Base-by-base conservation (phyloP, 768 basidiomycete species). In the Mycena sanguinolenta region DNA sequence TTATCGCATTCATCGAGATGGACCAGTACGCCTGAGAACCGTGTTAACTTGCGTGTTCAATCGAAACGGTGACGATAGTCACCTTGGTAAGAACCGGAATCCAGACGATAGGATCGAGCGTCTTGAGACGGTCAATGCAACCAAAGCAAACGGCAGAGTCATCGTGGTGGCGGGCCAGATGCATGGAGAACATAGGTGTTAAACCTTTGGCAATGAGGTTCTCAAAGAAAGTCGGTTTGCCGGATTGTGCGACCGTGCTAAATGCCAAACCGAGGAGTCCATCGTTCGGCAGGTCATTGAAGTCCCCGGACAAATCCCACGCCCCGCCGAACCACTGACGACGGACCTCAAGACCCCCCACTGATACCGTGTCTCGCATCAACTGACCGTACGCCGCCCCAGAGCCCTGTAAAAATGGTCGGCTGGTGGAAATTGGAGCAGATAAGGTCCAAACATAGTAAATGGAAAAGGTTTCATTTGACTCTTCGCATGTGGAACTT, bases 181-280 rank as follows among this genome's bases (percentile, higher is more conserved):
- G 85, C n/a, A 92, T 84, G 17, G 87, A 86, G 76, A 93, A 93
- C 5, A 89, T 73, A 16, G 88, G 85, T 0, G 82, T 78, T 5
- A 78, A 79, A 54, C 79, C 78, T 71, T 78, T 71, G 17, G 75
- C 71, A 21, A 92, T 84, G 44, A 92, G 76, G 71, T 88, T 91
- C 77, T 93, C 92, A 70, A 92, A 90, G 73, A 91, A 87, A 0
- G 91, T 92, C 10, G 85, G 83, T 60, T 83, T 70, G 16, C 74
- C 75, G 0, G 82, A 84, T 54, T 74, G 78, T 14, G 90, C 78
- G 63, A 92, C 90, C 49, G 84, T 80, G 39, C 87, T 79, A 73
- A 92, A 93, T 14, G 88, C 91, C 75, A 92, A 78, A 28, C 91
- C 91, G 9, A 90, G 76, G 14, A 92, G 81, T 14, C 91, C 92